Evolutionary conservation across 2,329 filamentous ascomycete genomes (phyloP).

Genomic region (Zymoseptoria pseudotritici): DNA sequence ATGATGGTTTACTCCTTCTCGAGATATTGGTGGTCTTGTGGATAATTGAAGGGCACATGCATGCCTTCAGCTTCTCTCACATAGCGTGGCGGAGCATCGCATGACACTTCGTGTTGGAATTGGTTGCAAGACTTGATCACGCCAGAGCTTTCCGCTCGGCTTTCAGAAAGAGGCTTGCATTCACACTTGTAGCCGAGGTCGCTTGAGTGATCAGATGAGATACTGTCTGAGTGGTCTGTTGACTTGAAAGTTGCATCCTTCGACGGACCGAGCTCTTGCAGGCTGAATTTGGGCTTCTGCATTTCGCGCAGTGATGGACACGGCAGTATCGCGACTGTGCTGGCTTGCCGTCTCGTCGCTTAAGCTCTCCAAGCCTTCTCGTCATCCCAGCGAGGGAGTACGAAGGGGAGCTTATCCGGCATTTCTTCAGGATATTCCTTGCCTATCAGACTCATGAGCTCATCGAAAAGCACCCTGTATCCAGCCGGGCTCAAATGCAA

Average conservation of each 20-base stretch:
- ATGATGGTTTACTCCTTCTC: background rate
- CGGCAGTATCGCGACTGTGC: background rate
- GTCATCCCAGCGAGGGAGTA: slow-evolving; percentile 49
- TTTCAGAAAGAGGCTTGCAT: background rate
- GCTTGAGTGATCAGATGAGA: background rate
- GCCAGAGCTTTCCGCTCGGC: background rate
- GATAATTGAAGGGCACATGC: background rate
- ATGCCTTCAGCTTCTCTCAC: background rate
- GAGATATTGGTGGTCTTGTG: background rate
- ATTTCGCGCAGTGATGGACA: too few relatives aligned
- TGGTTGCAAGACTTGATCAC: background rate
- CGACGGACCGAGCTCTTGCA: background rate
- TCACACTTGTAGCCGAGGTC: background rate
- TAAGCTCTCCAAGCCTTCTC: slow-evolving; percentile 5
- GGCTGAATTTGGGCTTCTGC: background rate
- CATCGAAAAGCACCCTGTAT: slow-evolving; percentile 49
- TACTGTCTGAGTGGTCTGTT: background rate
- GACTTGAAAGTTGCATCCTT: background rate
- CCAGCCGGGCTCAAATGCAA: slow-evolving; percentile 52
- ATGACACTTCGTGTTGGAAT: background rate
- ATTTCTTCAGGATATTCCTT: slow-evolving; percentile 48
- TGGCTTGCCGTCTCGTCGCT: background rate
- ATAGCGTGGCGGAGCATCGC: background rate
- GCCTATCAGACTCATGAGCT: slow-evolving; percentile 46
- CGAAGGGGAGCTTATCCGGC: slow-evolving; percentile 45